Conservation (phyloP, 2,329 filamentous ascomycete genomes). For the Cladophialophora immunda region DNA sequence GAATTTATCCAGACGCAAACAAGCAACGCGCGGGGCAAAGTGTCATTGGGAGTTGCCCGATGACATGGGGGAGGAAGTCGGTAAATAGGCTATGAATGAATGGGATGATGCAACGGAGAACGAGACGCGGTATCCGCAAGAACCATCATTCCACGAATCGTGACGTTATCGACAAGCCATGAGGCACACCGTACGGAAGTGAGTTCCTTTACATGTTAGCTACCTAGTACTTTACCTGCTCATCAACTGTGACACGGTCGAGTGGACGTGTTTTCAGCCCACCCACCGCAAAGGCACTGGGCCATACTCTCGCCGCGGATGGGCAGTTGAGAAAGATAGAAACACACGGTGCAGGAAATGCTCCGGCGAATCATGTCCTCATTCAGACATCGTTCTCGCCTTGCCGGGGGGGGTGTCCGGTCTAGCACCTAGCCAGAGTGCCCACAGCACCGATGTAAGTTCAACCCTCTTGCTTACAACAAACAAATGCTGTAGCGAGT, state of each 20-base stretch:
- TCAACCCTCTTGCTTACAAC: too few species aligned
- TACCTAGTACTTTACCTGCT: too few species aligned
- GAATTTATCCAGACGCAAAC: slow-evolving; percentile 26
- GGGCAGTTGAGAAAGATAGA: too few species aligned
- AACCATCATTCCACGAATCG: background rate
- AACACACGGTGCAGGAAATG: background rate
- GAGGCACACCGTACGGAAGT: background rate
- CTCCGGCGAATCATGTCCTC: slow-evolving; percentile 4
- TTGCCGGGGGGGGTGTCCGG: too few species aligned
- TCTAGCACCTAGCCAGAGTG: too few species aligned
- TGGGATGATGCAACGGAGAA: slow-evolving; percentile 17
- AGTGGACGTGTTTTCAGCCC: too few species aligned
- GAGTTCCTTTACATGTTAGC: too few species aligned
- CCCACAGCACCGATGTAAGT: too few species aligned
- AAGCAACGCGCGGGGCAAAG: slow-evolving; percentile 11
- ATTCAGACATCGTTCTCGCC: background rate
- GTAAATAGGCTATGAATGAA: slow-evolving; percentile 14
- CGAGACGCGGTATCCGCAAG: background rate
- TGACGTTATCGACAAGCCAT: slow-evolving; percentile 3
- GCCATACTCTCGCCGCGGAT: too few species aligned
- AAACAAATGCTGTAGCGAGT: too few species aligned
- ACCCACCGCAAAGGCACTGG: too few species aligned
- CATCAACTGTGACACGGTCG: too few species aligned
- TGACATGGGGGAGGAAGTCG: background rate
- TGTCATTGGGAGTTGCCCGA: background rate